Evolutionary conservation across 2,329 filamentous ascomycete species (phyloP), one percentile per base, ranked within the genome.

Genomic region (Coniochaeta hoffmannii): DNA sequence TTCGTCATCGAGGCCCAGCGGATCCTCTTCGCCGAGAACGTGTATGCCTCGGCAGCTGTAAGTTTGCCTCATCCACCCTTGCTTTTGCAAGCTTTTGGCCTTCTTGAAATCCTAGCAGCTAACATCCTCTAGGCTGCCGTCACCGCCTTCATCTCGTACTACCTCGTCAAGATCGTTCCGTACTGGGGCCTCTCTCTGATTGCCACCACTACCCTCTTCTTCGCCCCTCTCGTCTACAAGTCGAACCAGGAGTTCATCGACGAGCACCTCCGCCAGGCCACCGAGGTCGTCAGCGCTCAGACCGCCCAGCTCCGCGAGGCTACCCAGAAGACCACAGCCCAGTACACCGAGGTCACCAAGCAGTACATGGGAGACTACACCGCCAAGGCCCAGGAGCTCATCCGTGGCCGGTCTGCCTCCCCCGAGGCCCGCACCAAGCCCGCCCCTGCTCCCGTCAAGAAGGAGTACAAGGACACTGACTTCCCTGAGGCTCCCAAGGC

Each of bases 161-260:
- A 79, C 69, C 76, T 88, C 36, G 79, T 86, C 70, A 88, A 87
- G 76, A 73, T 88, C 58, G 79, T 88, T 50, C 85, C 85, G 34
- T 80, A 86, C 75, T 88, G 85, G 85, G 84, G 82, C 34, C 79
- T 88, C 60, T 74, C 82, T 50, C 70, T 88, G 60, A 75, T 87
- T 62, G 73, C 71, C 60, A 82, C 81, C 57, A 81, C 81, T 12
- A 68, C 82, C 52, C 65, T 79, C 57, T 88, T 88, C 74, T 74
- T 85, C 57, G 76, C 74, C 12, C 85, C 85, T 30, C 75, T 88
- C 53, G 64, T 87, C 66, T 88, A 88, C 72, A 78, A 77, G 62
- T 76, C 77, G 64, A 88, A 88, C 78, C 77, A 87, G 74, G 85
- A 88, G 72, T 69, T 87, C 56, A 88, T 88, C 63, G 85, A 88